phyloP scores from a whole-genome alignment of 2,329 filamentous ascomycete species.

The Ophiostoma ulmi region DNA sequence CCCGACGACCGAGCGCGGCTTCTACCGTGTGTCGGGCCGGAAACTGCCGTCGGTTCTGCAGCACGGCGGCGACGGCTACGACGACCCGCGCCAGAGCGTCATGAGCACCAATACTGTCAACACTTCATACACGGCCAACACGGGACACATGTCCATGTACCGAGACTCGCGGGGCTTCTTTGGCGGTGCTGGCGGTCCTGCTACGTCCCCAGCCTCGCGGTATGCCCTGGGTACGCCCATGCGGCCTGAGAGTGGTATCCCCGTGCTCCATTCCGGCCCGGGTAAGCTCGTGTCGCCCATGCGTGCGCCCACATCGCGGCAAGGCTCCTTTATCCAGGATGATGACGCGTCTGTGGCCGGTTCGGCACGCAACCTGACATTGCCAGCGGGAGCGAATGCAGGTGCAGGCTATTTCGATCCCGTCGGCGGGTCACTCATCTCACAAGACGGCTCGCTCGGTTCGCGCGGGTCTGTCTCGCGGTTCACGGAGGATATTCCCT shows the following conservation, averaged over 20 bases:
- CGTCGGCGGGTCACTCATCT: constrained; percentile 26
- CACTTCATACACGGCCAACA: constrained; percentile 43
- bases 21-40: constrained; percentile 60
- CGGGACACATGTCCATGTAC: constrained; percentile 35
- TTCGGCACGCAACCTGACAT: constrained; percentile 17
- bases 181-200: constrained; percentile 31
- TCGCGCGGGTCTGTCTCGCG: constrained; percentile 23
- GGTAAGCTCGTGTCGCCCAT: constrained; percentile 38
- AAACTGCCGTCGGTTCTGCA: constrained; percentile 60
- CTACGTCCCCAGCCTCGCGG: constrained; percentile 30
- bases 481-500: constrained; percentile 28
- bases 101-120: constrained; percentile 19
- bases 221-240: constrained; percentile 54
- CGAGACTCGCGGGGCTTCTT: constrained; percentile 33
- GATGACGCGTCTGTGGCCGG: constrained; percentile 5
- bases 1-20: constrained; percentile 46
- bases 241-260: constrained; percentile 55
- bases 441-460: constrained; percentile 26
- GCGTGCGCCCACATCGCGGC: constrained; percentile 47
- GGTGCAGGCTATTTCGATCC: constrained; percentile 22
- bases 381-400: constrained; percentile 7
- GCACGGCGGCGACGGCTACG: constrained; percentile 58
- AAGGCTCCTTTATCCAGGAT: constrained; percentile 44
- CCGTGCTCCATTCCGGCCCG: constrained; percentile 61
- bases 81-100: constrained; percentile 31